A percentile compares a stretch with the other conserved stretches of the same genome.
These are phyloP conservation scores for Flaveria ramosissima DNA, from an alignment of 129 eudicot genomes.

Conservation along the genomic window DNA sequence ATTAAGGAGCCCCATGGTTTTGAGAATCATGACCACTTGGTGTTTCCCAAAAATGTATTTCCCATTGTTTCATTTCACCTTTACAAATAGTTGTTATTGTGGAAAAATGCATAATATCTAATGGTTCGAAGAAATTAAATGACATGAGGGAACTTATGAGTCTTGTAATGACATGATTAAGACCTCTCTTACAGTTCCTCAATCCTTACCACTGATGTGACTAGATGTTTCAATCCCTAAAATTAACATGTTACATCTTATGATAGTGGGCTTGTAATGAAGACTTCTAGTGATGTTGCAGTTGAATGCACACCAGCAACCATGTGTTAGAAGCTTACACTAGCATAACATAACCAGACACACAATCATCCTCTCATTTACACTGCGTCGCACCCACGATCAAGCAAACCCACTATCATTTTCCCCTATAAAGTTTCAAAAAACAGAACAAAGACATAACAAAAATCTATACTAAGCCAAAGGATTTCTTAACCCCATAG, in stretches of 20 bases:
- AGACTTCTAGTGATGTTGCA: neutral
- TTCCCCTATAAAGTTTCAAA: neutral
- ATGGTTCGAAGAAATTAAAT: too few species aligned
- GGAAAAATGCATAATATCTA: too few species aligned
- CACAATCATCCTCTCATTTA: neutral
- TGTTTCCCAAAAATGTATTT: too few species aligned
- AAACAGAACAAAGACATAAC: neutral
- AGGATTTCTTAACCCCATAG: neutral
- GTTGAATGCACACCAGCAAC: neutral
- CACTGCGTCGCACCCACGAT: neutral
- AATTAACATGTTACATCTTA: slow-evolving; percentile 19
- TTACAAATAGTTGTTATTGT: too few species aligned
- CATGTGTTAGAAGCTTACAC: neutral
- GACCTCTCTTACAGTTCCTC: neutral
- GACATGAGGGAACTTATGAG: too few species aligned
- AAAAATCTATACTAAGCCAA: neutral
- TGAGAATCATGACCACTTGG: too few species aligned
- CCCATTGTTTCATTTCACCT: too few species aligned
- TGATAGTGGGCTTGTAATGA: too few species aligned
- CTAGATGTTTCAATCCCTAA: neutral
- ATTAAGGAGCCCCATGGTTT: too few species aligned
- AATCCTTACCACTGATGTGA: neutral
- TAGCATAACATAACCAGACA: neutral
- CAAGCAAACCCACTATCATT: neutral
- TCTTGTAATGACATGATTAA: too few species aligned